Evolutionary conservation across 371 early-diverging fungal genomes (phyloP), one percentile per base, ranked within the genome.

Genomic region (Mucor circinelloides): DNA sequence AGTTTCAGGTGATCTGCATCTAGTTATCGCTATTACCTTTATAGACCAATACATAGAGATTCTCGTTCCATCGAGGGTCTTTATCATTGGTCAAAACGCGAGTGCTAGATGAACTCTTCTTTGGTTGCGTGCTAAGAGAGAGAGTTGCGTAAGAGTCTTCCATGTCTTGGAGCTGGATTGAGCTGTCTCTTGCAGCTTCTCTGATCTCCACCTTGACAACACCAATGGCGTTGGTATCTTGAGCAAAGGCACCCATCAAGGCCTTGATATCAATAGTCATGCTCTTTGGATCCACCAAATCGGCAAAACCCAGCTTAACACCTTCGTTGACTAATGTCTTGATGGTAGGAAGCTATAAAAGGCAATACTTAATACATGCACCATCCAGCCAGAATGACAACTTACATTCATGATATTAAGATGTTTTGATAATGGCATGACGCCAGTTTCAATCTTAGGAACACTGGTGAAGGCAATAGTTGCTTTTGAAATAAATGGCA

Each of bases 391-490:
- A 12, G 58, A 58, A 54, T 9, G 23, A n/a, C 2, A 21, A 64
- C 72, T 65, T 72, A 74, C 77, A 60, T 79, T 75, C 82, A 81
- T 81, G 13, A 81, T 75, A 55, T 81, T 81, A 6, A 81, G 19
- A 40, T 81, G 77, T 32, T 73, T 74, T 34, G 79, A 62, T 32
- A 81, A 54, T 1, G 82, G 79, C 82, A 81, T 78, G 12, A 81
- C 77, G 27, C 72, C 79, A 8, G 79, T 79, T 60, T 81, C 82
- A 23, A 81, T 71, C 6, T 58, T 67, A 2, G 79, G 82, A 2
- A 71, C 70, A 44, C 69, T 81, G 13, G 79, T 76, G 38, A 81
- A 81, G 4, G 82, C 77, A 61, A 81, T 74, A n/a, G 74, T 81
- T 8, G 73, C 64, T 40, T 81, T 79, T 27, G 82, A 79, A 38